phyloP scores from a whole-genome alignment of 768 basidiomycete genomes.

The Cystobasidium tubakii region DNA sequence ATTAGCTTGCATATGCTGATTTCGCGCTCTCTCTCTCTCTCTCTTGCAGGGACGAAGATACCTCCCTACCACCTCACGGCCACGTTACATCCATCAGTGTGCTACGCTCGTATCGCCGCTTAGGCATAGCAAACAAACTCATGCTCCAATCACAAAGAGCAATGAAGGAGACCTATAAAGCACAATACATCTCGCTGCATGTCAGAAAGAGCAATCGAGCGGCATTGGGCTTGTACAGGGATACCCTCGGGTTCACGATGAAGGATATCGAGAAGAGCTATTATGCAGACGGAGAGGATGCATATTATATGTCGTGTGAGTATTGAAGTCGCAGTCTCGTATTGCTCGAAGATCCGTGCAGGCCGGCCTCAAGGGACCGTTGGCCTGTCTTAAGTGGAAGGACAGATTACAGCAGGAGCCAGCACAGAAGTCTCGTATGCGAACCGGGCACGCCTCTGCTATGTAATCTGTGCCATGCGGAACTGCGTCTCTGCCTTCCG shows the following conservation, averaged over 20 bases:
- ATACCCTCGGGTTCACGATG: conserved; percentile 82
- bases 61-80: conserved; percentile 63
- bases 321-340: background rate
- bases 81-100: conserved; percentile 98
- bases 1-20: background rate
- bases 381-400: too few relatives aligned
- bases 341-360: background rate
- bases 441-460: too few relatives aligned
- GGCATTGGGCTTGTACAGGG: conserved; percentile 77
- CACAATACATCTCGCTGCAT: conserved; percentile 76
- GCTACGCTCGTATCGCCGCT: conserved; percentile 75
- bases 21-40: background rate
- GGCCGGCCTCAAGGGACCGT: too few relatives aligned
- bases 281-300: conserved; percentile 57
- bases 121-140: conserved; percentile 86
- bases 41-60: conserved; percentile 55
- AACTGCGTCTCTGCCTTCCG: too few relatives aligned
- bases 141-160: conserved; percentile 77
- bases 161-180: conserved; percentile 81
- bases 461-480: too few relatives aligned
- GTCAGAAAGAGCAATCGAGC: conserved; percentile 93
- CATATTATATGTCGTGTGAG: conserved; percentile 35
- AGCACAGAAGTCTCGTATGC: too few relatives aligned
- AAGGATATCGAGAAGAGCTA: conserved; percentile 80
- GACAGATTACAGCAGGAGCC: too few relatives aligned